Evolutionary conservation across 352 stramenopile species (phyloP).

Genomic region (Phytophthora sp.): DNA sequence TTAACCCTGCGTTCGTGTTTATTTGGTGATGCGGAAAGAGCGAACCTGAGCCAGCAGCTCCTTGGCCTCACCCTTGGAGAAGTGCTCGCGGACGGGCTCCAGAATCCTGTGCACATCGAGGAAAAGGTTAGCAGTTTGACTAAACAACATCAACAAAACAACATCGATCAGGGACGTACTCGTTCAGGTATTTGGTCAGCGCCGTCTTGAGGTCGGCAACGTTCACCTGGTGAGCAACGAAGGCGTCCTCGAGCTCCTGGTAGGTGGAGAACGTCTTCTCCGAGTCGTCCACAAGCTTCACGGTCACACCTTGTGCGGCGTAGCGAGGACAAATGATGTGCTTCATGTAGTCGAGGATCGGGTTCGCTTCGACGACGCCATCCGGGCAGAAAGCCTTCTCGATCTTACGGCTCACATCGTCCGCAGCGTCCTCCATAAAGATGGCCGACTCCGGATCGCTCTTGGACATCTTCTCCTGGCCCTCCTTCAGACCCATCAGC

Average conservation of each 20-base stretch:
- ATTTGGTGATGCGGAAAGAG: constrained; percentile 96
- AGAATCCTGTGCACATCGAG: constrained; percentile 76
- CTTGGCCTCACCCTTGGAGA: constrained; percentile 94
- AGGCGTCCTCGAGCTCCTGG: constrained; percentile 92
- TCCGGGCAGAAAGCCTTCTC: constrained; percentile 98
- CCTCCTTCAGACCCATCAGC: constrained; percentile 98
- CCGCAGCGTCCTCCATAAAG: constrained; percentile 98
- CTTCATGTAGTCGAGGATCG: constrained; percentile 97
- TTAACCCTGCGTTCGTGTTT: constrained; percentile 37
- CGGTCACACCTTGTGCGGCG: constrained; percentile 46
- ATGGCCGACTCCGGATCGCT: constrained; percentile 98
- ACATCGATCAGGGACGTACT: constrained; percentile 54
- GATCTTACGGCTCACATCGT: constrained; percentile 97
- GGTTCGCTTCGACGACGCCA: constrained; percentile 91
- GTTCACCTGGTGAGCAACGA: constrained; percentile 90
- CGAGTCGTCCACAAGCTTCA: constrained; percentile 56
- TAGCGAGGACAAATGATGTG: constrained; percentile 96
- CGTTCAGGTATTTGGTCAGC: constrained; percentile 92
- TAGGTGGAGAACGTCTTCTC: constrained; percentile 90
- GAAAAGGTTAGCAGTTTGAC: constrained; percentile 16
- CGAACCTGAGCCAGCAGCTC: constrained; percentile 96
- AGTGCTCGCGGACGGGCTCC: constrained; percentile 97
- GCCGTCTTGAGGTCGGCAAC: constrained; percentile 94
- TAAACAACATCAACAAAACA: background rate
- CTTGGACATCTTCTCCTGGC: constrained; percentile 99